Percentiles rank a stretch among this genome's conserved stretches.
Evolutionary conservation across 306 rosid species (phyloP).

Genomic region (Vigna trinervia): DNA sequence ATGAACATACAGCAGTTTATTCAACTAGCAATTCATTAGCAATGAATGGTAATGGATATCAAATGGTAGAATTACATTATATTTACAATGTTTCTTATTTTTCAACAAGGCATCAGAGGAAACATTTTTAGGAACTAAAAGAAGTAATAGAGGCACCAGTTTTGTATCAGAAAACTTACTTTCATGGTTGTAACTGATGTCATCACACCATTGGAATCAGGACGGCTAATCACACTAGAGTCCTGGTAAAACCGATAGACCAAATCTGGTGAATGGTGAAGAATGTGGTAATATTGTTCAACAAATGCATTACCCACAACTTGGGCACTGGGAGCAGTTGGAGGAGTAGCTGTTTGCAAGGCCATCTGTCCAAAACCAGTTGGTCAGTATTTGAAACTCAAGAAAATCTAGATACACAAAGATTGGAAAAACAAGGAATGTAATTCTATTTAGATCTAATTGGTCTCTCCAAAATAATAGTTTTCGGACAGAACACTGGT

Average conservation of each 20-base stretch:
- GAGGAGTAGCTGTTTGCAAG: constrained; percentile 56
- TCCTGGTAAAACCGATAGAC: constrained; percentile 79
- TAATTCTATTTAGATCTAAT: constrained; percentile 2
- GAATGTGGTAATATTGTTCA: constrained; percentile 83
- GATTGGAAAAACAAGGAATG: not conserved
- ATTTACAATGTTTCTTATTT: constrained; percentile 15
- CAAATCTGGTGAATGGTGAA: constrained; percentile 74
- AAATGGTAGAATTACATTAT: constrained; percentile 8
- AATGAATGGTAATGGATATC: constrained; percentile 27
- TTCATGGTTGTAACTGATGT: constrained; percentile 79
- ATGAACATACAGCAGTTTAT: constrained; percentile 14
- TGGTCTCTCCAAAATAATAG: constrained; percentile 23
- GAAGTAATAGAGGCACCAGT: not conserved
- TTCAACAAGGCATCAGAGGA: not conserved
- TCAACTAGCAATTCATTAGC: not conserved
- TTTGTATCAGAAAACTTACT: constrained; percentile 58
- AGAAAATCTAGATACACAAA: constrained; percentile 25
- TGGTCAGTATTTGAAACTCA: constrained; percentile 37
- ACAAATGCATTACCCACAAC: constrained; percentile 82
- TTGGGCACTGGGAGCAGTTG: constrained; percentile 61
- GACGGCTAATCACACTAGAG: constrained; percentile 74
- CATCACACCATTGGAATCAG: constrained; percentile 72
- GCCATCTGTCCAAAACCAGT: constrained; percentile 62
- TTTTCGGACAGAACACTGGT: not conserved
- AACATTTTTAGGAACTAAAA: not conserved